These are phyloP conservation scores for Amanita inopinata DNA, from an alignment of 768 basidiomycete genomes.

Conservation along the genomic window DNA sequence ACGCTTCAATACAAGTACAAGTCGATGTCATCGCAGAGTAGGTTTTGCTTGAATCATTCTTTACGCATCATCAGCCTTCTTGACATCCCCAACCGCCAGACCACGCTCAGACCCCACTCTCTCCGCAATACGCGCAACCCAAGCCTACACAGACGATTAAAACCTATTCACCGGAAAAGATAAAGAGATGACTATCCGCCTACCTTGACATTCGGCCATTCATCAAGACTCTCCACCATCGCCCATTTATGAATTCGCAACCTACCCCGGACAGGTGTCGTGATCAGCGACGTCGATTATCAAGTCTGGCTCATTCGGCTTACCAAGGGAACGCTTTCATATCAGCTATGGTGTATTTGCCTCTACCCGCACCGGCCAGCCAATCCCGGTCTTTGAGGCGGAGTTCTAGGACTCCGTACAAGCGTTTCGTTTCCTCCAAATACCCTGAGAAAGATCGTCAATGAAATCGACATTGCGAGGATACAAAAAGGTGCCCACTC, in stretches of 20 bases:
- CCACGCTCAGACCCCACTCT: too few species aligned
- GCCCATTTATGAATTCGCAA: slow-evolving; percentile 1
- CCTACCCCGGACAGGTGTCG: neutral
- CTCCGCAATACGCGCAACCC: slow-evolving; percentile 14
- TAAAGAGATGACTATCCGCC: neutral
- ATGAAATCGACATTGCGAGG: neutral
- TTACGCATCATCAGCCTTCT: too few species aligned
- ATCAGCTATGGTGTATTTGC: slow-evolving; percentile 64
- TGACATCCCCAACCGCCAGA: too few species aligned
- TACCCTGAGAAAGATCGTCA: slow-evolving; percentile 44
- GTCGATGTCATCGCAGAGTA: too few species aligned
- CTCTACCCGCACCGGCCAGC: slow-evolving; percentile 66
- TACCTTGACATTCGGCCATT: slow-evolving; percentile 36
- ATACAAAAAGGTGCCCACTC: slow-evolving; percentile 25
- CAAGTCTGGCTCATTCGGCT: neutral
- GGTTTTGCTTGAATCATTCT: too few species aligned
- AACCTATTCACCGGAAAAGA: neutral
- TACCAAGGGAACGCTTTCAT: slow-evolving; percentile 53
- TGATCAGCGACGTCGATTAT: neutral
- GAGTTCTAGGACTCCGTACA: slow-evolving; percentile 77
- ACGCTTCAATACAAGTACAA: too few species aligned
- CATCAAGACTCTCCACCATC: neutral
- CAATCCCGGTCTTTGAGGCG: slow-evolving; percentile 68
- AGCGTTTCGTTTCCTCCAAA: slow-evolving; percentile 68
- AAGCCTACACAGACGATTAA: slow-evolving; percentile 15